Evolutionary conservation across 164 flowering plant species (phyloP), one percentile per base, ranked within the genome.

Genomic region (Akebia trifoliata): DNA sequence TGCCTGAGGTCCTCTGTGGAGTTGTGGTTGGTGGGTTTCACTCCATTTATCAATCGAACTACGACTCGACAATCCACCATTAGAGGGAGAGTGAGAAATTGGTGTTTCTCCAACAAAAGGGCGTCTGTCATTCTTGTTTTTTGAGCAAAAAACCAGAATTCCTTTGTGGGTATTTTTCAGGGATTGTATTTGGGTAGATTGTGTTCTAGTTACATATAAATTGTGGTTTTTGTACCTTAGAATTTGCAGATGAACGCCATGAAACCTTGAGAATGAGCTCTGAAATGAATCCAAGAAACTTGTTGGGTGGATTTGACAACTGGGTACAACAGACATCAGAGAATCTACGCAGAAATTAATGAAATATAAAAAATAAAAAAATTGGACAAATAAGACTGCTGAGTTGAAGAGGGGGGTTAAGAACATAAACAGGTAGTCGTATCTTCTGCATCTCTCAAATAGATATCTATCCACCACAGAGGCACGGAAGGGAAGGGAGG

Each of bases 21-120:
- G 56, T 43, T 59, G 76, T 17, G 42, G 57, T n/a, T 59, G 44
- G 40, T 53, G 74, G 75, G 72, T 35, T 63, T 69, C 74, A 35
- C 66, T 81, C 97, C 97, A 90, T 34, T 72, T 72, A 15, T 71
- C 76, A 17, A 90, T 65, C 97, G 93, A 87, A 45, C 55, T 67
- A 52, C 53, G 15, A 48, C 66, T 35, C 36, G 60, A 66, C 25
- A 30, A 56, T 29, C 28, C 36, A 17, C 22, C 52, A 56, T 24
- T 40, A 37, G 54, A 30, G 5, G 20, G 61, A 29, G 54, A 22
- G 36, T 45, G 57, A 30, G 69, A 61, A 39, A 44, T 24, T 39
- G 63, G 57, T 25, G 59, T 47, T 60, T 35, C 60, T 18, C 42
- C 37, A 32, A 36, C 29, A 6, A 38, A 55, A 38, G 50, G 43